Evolutionary conservation across 1,284 basidiomycete genomes (phyloP), one percentile per base, ranked within the genome.

Genomic region (Phlebopus sp.): DNA sequence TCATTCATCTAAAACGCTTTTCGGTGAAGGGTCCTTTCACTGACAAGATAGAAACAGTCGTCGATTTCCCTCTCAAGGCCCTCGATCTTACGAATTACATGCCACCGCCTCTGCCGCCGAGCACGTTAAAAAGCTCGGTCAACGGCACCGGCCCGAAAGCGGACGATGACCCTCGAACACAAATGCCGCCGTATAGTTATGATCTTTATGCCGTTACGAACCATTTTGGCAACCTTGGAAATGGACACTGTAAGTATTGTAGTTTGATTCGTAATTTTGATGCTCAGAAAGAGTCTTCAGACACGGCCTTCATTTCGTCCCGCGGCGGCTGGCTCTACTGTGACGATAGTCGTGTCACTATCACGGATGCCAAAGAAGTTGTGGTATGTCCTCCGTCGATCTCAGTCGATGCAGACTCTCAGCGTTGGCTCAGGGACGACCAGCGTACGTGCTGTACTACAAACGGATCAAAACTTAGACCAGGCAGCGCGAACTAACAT

Each of bases 1-100:
- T 99, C 54, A 94, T 99, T 57, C 95, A 98, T 62, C 78, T 99
- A 36, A 99, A 99, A 64, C 84, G 97, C 29, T 99, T 99, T 72
- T 90, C 90, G 40, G 88, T 88, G 54, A 89, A 91, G 56, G 94
- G 94, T 0, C 86, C 86, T 2, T 97, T 96, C 68, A 95, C 92
- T 40, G 94, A 98, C 73, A 98, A 98, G 72, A 82, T 93, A 47
- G 92, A 95, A 67, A 92, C 91, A 6, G 79, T 84, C 46, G 86
- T 95, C 45, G 89, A 94, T 52, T 99, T 93, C 69, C 96, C 96
- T 7, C 74, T 90, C 50, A 84, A 82, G 49, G 71, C 72, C 27
- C 74, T 99, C 31, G 96, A 99, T 63, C 71, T 99, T 39, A 96
- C 93, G 19, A 83, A 86, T 60, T 96, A 92, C 66, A 87, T 99